Evolutionary conservation across 352 stramenopile genomes (phyloP).

Genomic region (Pythium diclinum): DNA sequence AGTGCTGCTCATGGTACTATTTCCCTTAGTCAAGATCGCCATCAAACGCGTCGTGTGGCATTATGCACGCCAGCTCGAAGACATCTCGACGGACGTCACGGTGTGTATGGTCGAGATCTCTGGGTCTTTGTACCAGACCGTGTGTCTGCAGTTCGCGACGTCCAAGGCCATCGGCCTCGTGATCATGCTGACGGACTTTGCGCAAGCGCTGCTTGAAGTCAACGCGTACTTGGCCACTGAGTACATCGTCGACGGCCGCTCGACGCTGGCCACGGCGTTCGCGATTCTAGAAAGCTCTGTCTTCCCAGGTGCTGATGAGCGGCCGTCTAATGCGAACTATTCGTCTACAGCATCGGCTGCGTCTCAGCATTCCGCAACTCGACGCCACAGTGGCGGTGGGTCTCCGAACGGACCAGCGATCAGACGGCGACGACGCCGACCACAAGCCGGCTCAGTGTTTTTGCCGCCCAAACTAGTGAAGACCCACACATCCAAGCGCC

Average conservation of each 20-base stretch:
- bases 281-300: constrained; percentile 20
- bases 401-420: not conserved
- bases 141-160: constrained; percentile 15
- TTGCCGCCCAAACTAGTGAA: constrained; percentile 18
- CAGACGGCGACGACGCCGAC: not conserved
- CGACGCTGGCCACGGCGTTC: constrained; percentile 15
- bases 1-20: constrained; percentile 5
- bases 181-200: constrained; percentile 18
- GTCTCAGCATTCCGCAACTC: not conserved
- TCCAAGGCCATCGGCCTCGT: constrained; percentile 5
- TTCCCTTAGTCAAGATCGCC: constrained; percentile 15
- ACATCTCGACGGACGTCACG: constrained; percentile 21
- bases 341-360: not conserved
- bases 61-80: constrained; percentile 14
- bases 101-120: constrained; percentile 24
- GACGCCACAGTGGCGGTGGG: constrained; percentile 10
- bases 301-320: constrained; percentile 13
- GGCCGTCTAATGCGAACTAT: constrained; percentile 6
- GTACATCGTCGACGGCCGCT: constrained; percentile 19
- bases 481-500: constrained; percentile 11
- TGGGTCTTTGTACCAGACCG: constrained; percentile 19
- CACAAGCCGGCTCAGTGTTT: constrained; percentile 14
- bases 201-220: constrained; percentile 22
- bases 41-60: constrained; percentile 15
- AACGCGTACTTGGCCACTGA: constrained; percentile 6